Base-by-base conservation (phyloP, 176 grass and related monocot genomes). In the Stipa capillata region DNA sequence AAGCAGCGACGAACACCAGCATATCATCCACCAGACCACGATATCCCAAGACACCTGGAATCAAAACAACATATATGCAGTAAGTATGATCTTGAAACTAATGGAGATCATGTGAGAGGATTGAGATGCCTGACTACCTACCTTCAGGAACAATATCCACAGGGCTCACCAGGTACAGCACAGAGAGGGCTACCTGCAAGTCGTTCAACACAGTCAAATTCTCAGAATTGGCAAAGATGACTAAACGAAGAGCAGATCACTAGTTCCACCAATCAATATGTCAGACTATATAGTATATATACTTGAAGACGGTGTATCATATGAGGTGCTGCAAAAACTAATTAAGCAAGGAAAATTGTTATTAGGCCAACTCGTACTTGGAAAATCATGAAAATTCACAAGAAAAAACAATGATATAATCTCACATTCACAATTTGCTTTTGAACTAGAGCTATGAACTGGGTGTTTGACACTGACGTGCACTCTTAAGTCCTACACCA, bases 1-100 rank as follows among this genome's bases (percentile, higher is more conserved):
- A 69, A 18, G 50, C 63, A 9, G 12, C 2, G 63, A 80, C 28
- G 16, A 54, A 41, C 33, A 69, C 27, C 24, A 80, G 13, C 21
- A 55, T 28, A 50, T 80, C 61, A 4, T 80, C 78, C 23, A 80
- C 49, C 61, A 80, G 33, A 40, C 78, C 45, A 1, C 32, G 78
- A 29, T 8, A 77, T 6, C 73, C 52, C 52, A 75, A 7, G 17
- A 77, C 18, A 12, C 24, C 73, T 77, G 74, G 40, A 77, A 45
- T 8, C 16, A 32, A 14, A 77, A 18, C 4, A 74, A 7, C 29
- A 0, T 40, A 39, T 52, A 17, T 8, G 58, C 9, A 4, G 4
- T n/a, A n/a, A n/a, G 4, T 8, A 29, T n/a, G 39, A 25, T 63
- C 25, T 9, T 23, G 56, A 20, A 23, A 34, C 3, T 31, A 2